Evolutionary conservation across 106 monocot genomes (phyloP).

Genomic region (Platanthera guangdongensis): DNA sequence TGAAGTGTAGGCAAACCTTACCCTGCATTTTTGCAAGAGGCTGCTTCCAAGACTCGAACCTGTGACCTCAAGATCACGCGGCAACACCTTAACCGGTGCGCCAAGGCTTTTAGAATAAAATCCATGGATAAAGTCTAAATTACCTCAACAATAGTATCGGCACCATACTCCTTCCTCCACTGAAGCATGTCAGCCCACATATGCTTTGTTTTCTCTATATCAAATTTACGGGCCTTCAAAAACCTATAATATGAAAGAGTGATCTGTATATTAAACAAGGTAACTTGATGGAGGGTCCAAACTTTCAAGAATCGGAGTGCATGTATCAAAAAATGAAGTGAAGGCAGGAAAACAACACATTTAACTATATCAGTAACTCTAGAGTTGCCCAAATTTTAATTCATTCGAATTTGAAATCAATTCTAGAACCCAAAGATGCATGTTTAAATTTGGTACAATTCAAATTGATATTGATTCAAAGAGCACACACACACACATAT

Average conservation of each 20-base stretch:
- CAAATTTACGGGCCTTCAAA: conserved; percentile 41
- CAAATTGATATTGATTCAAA: too few species aligned
- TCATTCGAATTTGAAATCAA: too few species aligned
- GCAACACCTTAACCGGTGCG: too few species aligned
- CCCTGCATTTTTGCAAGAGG: too few species aligned
- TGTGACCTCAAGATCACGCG: too few species aligned
- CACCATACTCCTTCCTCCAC: conserved; percentile 44
- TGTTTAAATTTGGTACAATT: too few species aligned
- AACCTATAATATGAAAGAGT: conserved; percentile 17
- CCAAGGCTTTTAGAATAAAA: neutral
- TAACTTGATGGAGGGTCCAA: neutral
- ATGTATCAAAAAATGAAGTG: neutral
- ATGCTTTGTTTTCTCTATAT: conserved; percentile 48
- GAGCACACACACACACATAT: too few species aligned
- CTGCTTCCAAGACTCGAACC: too few species aligned
- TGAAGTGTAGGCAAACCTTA: too few species aligned
- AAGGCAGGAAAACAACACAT: neutral
- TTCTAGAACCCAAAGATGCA: too few species aligned
- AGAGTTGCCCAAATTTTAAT: too few species aligned
- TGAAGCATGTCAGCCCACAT: conserved; percentile 56
- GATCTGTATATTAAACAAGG: neutral
- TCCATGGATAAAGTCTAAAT: neutral
- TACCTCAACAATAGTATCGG: conserved; percentile 44
- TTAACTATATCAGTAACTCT: too few species aligned
- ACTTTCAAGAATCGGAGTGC: neutral